A percentile compares a stretch with the other conserved stretches of the same genome.
phyloP scores from a whole-genome alignment of 2,329 filamentous ascomycete species.

The Aspergillus persii region DNA sequence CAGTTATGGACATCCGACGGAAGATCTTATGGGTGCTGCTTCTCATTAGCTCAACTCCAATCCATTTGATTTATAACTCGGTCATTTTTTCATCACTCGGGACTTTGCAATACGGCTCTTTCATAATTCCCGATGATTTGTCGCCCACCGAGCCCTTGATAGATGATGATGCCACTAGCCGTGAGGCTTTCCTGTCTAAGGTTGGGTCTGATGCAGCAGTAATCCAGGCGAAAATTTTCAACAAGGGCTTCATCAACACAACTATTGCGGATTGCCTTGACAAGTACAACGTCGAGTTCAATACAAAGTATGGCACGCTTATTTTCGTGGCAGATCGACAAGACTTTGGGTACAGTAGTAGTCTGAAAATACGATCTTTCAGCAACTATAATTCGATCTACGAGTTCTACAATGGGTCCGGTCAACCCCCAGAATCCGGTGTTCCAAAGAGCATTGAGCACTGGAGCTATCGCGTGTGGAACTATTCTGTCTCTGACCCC shows the following conservation, averaged over 20 bases:
- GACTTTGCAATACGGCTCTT: neutral
- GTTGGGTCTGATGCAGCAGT: neutral
- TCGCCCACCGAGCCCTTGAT: neutral
- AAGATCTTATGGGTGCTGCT: constrained; percentile 14
- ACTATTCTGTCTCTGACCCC: neutral
- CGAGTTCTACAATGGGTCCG: too few species aligned
- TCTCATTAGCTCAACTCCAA: neutral
- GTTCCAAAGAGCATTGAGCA: neutral
- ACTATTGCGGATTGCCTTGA: neutral
- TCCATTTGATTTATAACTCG: neutral
- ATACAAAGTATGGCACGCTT: neutral
- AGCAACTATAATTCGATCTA: neutral
- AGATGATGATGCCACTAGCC: neutral
- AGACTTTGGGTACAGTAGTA: neutral
- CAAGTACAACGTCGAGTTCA: neutral
- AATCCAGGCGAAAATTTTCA: neutral
- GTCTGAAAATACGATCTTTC: neutral
- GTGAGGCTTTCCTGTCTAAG: neutral
- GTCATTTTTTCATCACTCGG: neutral
- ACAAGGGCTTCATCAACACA: neutral
- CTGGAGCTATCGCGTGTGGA: neutral
- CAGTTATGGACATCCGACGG: neutral
- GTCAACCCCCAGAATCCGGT: too few species aligned
- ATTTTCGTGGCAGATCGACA: neutral
- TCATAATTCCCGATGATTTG: neutral